Percentiles rank a stretch among this genome's conserved stretches.
These are phyloP conservation scores for Amylocarpus encephaloides DNA, from an alignment of 2,329 filamentous ascomycete species.

Conservation along the genomic window DNA sequence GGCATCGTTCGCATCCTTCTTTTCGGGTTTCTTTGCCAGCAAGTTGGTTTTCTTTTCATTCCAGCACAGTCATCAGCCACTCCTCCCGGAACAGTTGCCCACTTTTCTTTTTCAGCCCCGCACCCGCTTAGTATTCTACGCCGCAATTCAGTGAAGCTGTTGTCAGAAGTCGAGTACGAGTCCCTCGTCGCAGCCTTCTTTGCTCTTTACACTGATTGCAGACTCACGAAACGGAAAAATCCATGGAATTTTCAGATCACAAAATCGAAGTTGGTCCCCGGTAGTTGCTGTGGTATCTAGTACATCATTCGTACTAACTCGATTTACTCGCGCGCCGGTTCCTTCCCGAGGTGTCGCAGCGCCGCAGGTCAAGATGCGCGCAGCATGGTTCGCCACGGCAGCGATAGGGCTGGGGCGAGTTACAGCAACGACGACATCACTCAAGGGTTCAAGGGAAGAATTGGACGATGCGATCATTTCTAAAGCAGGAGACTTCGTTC, in stretches of 20 bases:
- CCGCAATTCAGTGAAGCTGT: constrained; percentile 4
- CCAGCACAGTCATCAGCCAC: constrained; percentile 8
- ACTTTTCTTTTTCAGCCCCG: constrained; percentile 8
- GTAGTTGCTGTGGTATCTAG: constrained; percentile 11
- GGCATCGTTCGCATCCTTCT: neutral
- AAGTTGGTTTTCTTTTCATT: neutral
- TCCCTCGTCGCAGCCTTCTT: neutral
- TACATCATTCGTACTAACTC: neutral
- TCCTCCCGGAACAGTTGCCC: neutral
- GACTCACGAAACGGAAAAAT: constrained; percentile 1
- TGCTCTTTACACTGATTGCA: neutral
- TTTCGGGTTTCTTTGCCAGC: neutral
- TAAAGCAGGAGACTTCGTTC: neutral
- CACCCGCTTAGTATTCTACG: constrained; percentile 9
- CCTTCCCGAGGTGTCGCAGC: constrained; percentile 1
- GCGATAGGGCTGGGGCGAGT: constrained; percentile 10
- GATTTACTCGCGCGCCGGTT: neutral
- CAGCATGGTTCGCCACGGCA: constrained; percentile 11
- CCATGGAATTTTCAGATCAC: constrained; percentile 13
- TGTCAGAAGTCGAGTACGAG: constrained; percentile 9
- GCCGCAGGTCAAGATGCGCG: constrained; percentile 11
- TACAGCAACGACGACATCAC: constrained; percentile 7
- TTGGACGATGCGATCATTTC: neutral
- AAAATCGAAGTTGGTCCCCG: constrained; percentile 10
- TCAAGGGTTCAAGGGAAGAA: neutral